Percentiles rank a stretch among this genome's conserved stretches.
phyloP scores from a whole-genome alignment of 176 grass and related monocot genomes.

The Alopecurus myosuroides region DNA sequence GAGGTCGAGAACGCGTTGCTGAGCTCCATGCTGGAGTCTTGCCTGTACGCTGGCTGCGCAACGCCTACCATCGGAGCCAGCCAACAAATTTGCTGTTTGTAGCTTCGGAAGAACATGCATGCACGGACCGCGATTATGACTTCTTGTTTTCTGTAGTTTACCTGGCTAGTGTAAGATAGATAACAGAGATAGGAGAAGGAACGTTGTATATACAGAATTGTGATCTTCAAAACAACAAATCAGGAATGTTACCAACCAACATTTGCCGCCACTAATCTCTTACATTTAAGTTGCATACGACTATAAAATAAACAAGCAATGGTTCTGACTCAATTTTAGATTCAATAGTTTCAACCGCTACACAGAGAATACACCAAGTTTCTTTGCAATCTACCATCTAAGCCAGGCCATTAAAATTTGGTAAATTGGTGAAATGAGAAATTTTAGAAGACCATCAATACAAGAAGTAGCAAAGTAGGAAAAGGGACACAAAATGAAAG shows the following conservation, averaged over 20 bases:
- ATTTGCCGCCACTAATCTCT: background rate
- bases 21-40: constrained; percentile 20
- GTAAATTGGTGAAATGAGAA: background rate
- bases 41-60: background rate
- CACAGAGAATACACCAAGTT: background rate
- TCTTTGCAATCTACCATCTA: background rate
- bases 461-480: background rate
- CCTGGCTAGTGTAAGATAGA: background rate
- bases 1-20: constrained; percentile 50
- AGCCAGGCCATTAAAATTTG: background rate
- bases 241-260: background rate
- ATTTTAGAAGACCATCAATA: background rate
- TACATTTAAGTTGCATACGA: too few species aligned
- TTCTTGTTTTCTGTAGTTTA: background rate
- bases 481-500: background rate
- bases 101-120: background rate
- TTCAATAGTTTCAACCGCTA: too few species aligned
- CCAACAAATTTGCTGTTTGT: constrained; percentile 1
- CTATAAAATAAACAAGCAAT: too few species aligned
- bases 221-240: background rate
- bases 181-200: background rate
- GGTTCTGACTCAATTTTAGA: too few species aligned
- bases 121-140: background rate
- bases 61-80: background rate
- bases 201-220: background rate